Evolutionary conservation across 2,329 filamentous ascomycete genomes (phyloP), one percentile per base, ranked within the genome.

Genomic region (Cladophialophora exuberans): DNA sequence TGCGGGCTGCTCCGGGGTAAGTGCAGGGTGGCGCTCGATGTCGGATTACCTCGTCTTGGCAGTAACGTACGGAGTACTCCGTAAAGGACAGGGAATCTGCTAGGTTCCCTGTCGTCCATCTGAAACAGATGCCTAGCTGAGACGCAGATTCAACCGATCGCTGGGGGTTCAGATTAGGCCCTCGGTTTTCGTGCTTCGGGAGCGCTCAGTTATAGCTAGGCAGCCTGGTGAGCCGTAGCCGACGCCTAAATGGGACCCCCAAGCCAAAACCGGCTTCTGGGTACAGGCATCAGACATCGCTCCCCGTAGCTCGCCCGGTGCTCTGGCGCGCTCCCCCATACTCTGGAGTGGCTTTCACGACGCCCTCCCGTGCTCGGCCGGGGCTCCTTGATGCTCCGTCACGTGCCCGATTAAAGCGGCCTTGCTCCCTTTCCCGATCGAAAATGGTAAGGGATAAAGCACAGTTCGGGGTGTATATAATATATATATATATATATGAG

Each of bases 161-260:
- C n/a, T n/a, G n/a, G n/a, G n/a, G n/a, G n/a, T n/a, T n/a, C n/a
- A n/a, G n/a, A n/a, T n/a, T n/a, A n/a, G n/a, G n/a, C n/a, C n/a
- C n/a, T n/a, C n/a, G n/a, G n/a, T n/a, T n/a, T n/a, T n/a, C n/a
- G n/a, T n/a, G n/a, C n/a, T n/a, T n/a, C n/a, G n/a, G n/a, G n/a
- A n/a, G n/a, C n/a, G n/a, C n/a, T n/a, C n/a, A n/a, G 33, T 36
- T 36, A 36, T 17, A 36, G 33, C 33, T 36, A 13, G 33, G 33
- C 33, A 36, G 18, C 15, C 22, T n/a, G n/a, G n/a, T n/a, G n/a
- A n/a, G n/a, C n/a, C n/a, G 22, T 38, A 38, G 35, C 35, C 35
- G 35, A 38, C 6, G 35, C n/a, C n/a, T 13, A 38, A 38, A 46
- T 6, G 25, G 43, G 43, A 46, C 43, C 43, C 43, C 43, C 33